Conservation (phyloP, 2,329 filamentous ascomycete genomes). For the Phaeoacremonium minimum region DNA sequence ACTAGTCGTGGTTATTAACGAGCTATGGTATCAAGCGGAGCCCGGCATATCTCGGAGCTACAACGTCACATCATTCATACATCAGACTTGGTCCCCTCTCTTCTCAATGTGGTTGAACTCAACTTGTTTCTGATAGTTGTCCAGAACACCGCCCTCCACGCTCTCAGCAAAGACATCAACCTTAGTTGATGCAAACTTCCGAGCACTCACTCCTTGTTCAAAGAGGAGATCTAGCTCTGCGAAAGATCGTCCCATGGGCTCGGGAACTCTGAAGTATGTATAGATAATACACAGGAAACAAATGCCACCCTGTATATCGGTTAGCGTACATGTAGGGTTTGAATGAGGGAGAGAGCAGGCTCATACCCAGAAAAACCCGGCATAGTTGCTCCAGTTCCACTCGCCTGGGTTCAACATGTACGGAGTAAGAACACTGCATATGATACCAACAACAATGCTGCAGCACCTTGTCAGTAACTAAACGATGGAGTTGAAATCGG, state of each 20-base stretch:
- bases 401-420: constrained; percentile 88
- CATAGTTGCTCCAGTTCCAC: constrained; percentile 85
- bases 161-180: constrained; percentile 52
- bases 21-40: too few relatives aligned
- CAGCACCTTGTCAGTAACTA: too few relatives aligned
- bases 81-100: too few relatives aligned
- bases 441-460: constrained; percentile 77
- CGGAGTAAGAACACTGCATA: constrained; percentile 77
- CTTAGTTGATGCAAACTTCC: constrained; percentile 63
- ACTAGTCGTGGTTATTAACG: too few relatives aligned
- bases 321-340: constrained; percentile 1
- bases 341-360: not conserved
- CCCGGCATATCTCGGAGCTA: too few relatives aligned
- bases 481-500: too few relatives aligned
- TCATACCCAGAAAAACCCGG: constrained; percentile 79
- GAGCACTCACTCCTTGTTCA: constrained; percentile 64
- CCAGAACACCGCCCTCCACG: constrained; percentile 42
- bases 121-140: constrained; percentile 40
- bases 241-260: constrained; percentile 75
- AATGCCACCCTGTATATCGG: constrained; percentile 52
- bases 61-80: too few relatives aligned
- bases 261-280: constrained; percentile 75
- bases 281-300: constrained; percentile 80
- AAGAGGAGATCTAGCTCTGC: constrained; percentile 85
- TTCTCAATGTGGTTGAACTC: constrained; percentile 22